A percentile compares a stretch with the other conserved stretches of the same genome.
These are phyloP conservation scores for Amesomyces nigricolor DNA, from an alignment of 2,329 filamentous ascomycete species.

Conservation along the genomic window DNA sequence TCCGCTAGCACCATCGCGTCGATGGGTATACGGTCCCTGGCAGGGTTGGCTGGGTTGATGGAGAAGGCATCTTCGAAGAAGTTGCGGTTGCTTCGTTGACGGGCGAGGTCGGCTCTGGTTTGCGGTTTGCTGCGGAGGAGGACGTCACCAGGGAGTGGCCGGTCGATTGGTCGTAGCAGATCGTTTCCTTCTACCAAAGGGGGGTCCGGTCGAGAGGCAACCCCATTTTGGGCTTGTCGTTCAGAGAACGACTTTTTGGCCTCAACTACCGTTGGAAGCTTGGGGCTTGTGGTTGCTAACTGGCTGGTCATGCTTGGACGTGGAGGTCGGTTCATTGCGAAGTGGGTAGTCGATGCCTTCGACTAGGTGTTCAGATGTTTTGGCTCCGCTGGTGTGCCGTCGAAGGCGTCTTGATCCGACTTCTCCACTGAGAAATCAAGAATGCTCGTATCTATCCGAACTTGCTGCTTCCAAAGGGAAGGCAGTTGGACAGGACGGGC, in stretches of 20 bases:
- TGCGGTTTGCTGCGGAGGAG: slow-evolving; percentile 29
- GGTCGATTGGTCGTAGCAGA: slow-evolving; percentile 37
- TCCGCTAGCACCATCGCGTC: slow-evolving; percentile 59
- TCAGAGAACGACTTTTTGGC: slow-evolving; percentile 31
- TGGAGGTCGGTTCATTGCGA: neutral
- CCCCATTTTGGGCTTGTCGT: slow-evolving; percentile 26
- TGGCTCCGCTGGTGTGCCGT: too few relatives aligned
- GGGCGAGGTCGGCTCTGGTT: slow-evolving; percentile 31
- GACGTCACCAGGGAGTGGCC: slow-evolving; percentile 36
- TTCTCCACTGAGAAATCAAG: too few relatives aligned
- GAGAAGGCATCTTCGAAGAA: slow-evolving; percentile 45
- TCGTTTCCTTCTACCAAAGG: slow-evolving; percentile 35
- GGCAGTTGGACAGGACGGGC: too few relatives aligned
- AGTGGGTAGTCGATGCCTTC: too few relatives aligned
- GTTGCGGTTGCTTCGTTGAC: slow-evolving; percentile 32
- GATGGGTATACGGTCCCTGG: slow-evolving; percentile 43
- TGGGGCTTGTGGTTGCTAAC: neutral
- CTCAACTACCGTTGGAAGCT: neutral
- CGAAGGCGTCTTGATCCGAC: too few relatives aligned
- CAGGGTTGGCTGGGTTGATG: slow-evolving; percentile 30
- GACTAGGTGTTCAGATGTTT: too few relatives aligned
- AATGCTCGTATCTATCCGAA: too few relatives aligned
- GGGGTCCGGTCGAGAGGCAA: slow-evolving; percentile 22
- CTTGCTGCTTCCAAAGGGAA: too few relatives aligned
- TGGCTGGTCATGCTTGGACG: neutral